phyloP scores from a whole-genome alignment of 179 eudicot genomes.

The Nepenthes alata region DNA sequence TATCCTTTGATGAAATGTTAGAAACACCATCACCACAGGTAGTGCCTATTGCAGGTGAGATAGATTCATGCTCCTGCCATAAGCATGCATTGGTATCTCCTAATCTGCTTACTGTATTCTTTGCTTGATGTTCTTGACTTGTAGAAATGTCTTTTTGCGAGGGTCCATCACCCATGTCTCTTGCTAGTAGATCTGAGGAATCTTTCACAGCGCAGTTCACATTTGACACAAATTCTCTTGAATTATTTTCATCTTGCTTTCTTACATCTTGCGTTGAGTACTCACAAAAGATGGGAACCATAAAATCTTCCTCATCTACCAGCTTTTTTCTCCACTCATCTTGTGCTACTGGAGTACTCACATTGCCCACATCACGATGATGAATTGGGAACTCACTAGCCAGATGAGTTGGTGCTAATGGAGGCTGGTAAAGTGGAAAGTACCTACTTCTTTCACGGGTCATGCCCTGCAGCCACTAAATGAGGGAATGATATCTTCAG shows the following conservation, averaged over 20 bases:
- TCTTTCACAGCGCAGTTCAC: conserved; percentile 15
- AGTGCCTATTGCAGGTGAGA: conserved; percentile 15
- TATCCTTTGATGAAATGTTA: conserved; percentile 10
- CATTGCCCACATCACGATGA: conserved; percentile 24
- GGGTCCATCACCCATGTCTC: conserved; percentile 20
- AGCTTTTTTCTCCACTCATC: conserved; percentile 29
- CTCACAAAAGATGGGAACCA: conserved; percentile 63
- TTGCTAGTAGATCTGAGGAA: conserved; percentile 14
- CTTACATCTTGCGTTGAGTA: conserved; percentile 21
- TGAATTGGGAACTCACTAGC: conserved; percentile 29
- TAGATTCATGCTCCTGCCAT: conserved; percentile 17
- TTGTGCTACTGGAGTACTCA: conserved; percentile 19
- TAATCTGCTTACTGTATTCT: conserved; percentile 12
- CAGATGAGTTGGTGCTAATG: conserved; percentile 24
- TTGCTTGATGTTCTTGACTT: conserved; percentile 18
- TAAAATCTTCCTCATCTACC: conserved; percentile 64
- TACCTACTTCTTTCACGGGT: conserved; percentile 34
- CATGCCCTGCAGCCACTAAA: conserved; percentile 35
- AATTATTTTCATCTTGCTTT: conserved; percentile 19
- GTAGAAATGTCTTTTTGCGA: conserved; percentile 15
- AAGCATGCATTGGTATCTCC: conserved; percentile 14
- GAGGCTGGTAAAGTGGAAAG: conserved; percentile 30
- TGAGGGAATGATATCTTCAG: too few relatives aligned
- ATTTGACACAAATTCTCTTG: conserved; percentile 15
- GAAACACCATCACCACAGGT: conserved; percentile 9